phyloP scores from a whole-genome alignment of 2,329 filamentous ascomycete genomes.

The Aspergillus sp. region DNA sequence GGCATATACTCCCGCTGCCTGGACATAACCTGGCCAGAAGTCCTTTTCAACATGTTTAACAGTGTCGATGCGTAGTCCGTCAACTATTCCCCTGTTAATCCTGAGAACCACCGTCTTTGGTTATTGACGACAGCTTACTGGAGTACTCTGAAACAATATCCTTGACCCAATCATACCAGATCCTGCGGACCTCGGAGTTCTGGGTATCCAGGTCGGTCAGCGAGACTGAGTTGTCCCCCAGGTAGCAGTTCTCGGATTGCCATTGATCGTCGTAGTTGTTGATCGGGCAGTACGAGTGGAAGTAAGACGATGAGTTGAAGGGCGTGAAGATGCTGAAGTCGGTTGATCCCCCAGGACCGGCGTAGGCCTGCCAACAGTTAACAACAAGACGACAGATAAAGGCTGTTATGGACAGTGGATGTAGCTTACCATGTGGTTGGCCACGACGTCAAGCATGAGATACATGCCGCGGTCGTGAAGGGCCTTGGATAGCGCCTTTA shows the following conservation, averaged over 20 bases:
- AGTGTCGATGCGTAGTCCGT: constrained; percentile 55
- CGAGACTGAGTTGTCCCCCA: constrained; percentile 52
- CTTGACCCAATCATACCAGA: constrained; percentile 61
- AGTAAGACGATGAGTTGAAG: constrained; percentile 60
- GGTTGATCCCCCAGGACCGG: constrained; percentile 46
- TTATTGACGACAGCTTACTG: constrained; percentile 38
- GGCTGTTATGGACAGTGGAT: too few species aligned
- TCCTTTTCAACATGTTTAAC: constrained; percentile 49
- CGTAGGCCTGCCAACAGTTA: constrained; percentile 35
- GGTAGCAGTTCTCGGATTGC: constrained; percentile 52
- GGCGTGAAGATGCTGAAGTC: constrained; percentile 55
- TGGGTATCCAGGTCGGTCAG: constrained; percentile 61
- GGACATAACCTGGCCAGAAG: constrained; percentile 46
- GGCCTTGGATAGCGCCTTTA: constrained; percentile 56
- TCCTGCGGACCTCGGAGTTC: constrained; percentile 44
- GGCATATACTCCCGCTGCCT: constrained; percentile 48
- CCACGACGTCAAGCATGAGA: constrained; percentile 61
- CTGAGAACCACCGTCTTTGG: background rate
- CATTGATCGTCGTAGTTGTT: constrained; percentile 53
- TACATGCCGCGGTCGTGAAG: constrained; percentile 59
- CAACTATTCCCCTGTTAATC: constrained; percentile 29
- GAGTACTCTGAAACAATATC: constrained; percentile 59
- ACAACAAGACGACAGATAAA: background rate
- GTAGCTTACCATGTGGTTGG: constrained; percentile 53
- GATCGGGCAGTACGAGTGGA: constrained; percentile 59